These are phyloP conservation scores for Elsinoe perseae DNA, from an alignment of 2,329 filamentous ascomycete species.

Conservation along the genomic window DNA sequence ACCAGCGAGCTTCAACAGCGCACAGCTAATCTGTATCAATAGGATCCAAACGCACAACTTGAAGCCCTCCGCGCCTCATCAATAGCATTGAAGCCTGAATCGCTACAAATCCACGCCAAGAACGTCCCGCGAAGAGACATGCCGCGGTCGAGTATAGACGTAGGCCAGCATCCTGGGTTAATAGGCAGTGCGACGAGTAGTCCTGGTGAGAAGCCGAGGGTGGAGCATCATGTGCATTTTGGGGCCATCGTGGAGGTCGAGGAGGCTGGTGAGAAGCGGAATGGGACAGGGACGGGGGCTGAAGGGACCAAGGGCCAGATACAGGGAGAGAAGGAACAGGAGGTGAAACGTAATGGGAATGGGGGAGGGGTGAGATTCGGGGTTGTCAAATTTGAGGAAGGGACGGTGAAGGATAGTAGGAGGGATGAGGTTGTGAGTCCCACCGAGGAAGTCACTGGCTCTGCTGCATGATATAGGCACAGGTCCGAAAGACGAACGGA, in stretches of 20 bases:
- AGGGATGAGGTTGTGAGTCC: slow-evolving; percentile 14
- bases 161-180: neutral
- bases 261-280: neutral
- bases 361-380: slow-evolving; percentile 10
- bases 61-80: slow-evolving; percentile 42
- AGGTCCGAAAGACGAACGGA: neutral
- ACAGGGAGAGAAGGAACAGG: neutral
- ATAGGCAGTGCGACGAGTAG: neutral
- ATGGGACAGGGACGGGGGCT: neutral
- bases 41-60: slow-evolving; percentile 41
- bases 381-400: neutral
- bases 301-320: neutral
- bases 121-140: slow-evolving; percentile 27
- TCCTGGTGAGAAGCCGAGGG: slow-evolving; percentile 1
- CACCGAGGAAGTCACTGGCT: neutral
- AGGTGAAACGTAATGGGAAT: neutral
- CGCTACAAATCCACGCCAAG: slow-evolving; percentile 26
- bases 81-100: slow-evolving; percentile 28
- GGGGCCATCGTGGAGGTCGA: neutral
- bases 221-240: slow-evolving; percentile 5
- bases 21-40: slow-evolving; percentile 15
- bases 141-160: slow-evolving; percentile 20
- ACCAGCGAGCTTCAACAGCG: neutral
- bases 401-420: neutral
- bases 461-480: neutral